Conservation (phyloP, 2,329 filamentous ascomycete genomes). For the Westerdykella sp. region DNA sequence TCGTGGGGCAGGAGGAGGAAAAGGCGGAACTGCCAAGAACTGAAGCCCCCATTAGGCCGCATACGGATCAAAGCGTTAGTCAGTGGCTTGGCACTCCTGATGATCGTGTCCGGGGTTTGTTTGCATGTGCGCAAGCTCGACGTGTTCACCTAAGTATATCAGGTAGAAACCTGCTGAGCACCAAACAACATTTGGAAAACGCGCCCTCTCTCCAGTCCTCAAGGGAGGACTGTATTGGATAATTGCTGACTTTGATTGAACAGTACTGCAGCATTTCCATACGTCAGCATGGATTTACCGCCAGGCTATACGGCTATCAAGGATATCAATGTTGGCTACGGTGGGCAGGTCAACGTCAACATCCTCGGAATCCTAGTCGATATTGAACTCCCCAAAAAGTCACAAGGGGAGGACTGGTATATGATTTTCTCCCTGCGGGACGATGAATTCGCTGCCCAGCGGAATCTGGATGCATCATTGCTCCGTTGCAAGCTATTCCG, state of each 20-base stretch:
- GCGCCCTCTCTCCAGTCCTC: neutral
- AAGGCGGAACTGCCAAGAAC: slow-evolving; percentile 33
- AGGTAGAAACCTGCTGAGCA: neutral
- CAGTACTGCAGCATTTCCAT: neutral
- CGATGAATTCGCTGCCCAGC: slow-evolving; percentile 14
- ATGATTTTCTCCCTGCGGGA: slow-evolving; percentile 39
- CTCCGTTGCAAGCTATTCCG: slow-evolving; percentile 21
- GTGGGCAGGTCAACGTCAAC: slow-evolving; percentile 37
- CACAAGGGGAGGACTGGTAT: slow-evolving; percentile 47
- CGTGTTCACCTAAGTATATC: neutral
- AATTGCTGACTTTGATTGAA: neutral
- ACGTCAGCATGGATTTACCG: slow-evolving; percentile 6
- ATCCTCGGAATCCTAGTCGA: slow-evolving; percentile 69
- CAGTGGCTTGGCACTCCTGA: neutral
- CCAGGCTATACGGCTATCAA: slow-evolving; percentile 42
- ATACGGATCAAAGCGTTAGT: slow-evolving; percentile 3
- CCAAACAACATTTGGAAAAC: neutral
- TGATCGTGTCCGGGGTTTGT: too few species aligned
- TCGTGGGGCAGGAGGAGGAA: slow-evolving; percentile 31
- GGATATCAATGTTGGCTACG: slow-evolving; percentile 3
- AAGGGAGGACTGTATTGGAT: neutral
- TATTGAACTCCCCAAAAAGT: slow-evolving; percentile 47
- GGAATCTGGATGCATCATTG: slow-evolving; percentile 13
- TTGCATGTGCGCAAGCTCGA: too few species aligned
- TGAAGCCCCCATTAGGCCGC: slow-evolving; percentile 7